Evolutionary conservation across 2,329 filamentous ascomycete species (phyloP).

Genomic region (Xylariales sp.): DNA sequence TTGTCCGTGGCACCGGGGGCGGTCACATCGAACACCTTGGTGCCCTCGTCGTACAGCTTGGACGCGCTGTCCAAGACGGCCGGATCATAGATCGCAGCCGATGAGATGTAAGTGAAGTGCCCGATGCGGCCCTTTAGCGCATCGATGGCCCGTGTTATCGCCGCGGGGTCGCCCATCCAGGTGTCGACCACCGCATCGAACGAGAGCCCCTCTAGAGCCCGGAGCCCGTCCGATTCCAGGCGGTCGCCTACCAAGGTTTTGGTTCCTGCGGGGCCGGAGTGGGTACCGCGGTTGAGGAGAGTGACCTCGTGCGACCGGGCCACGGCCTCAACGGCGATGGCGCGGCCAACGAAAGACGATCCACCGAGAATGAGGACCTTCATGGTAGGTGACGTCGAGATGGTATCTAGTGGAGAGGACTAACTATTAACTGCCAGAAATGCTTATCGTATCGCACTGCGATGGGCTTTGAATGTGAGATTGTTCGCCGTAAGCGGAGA

Average conservation of each 20-base stretch:
- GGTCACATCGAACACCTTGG: slow-evolving; percentile 7
- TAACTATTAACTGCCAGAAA: too few relatives aligned
- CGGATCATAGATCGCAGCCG: slow-evolving; percentile 8
- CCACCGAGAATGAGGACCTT: slow-evolving; percentile 14
- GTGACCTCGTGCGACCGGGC: slow-evolving; percentile 7
- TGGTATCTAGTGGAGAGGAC: too few relatives aligned
- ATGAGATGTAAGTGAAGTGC: slow-evolving; percentile 14
- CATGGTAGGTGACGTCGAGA: too few relatives aligned
- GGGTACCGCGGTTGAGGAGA: slow-evolving; percentile 12
- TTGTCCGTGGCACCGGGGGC: background rate
- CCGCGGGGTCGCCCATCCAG: slow-evolving; percentile 10
- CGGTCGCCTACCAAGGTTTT: slow-evolving; percentile 13
- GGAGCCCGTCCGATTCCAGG: slow-evolving; percentile 4
- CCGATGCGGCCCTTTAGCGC: slow-evolving; percentile 10
- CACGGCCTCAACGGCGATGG: slow-evolving; percentile 10
- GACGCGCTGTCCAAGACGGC: slow-evolving; percentile 6
- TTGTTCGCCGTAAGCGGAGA: too few relatives aligned
- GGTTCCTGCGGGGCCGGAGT: slow-evolving; percentile 9
- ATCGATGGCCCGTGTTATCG: slow-evolving; percentile 9
- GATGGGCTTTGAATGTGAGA: too few relatives aligned
- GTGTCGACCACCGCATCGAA: slow-evolving; percentile 16
- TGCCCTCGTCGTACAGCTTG: slow-evolving; percentile 7
- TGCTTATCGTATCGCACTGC: too few relatives aligned
- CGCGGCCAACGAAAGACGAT: slow-evolving; percentile 12
- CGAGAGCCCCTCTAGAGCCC: slow-evolving; percentile 5